phyloP scores from a whole-genome alignment of 2,329 filamentous ascomycete species.

The Chaetomium globosum region DNA sequence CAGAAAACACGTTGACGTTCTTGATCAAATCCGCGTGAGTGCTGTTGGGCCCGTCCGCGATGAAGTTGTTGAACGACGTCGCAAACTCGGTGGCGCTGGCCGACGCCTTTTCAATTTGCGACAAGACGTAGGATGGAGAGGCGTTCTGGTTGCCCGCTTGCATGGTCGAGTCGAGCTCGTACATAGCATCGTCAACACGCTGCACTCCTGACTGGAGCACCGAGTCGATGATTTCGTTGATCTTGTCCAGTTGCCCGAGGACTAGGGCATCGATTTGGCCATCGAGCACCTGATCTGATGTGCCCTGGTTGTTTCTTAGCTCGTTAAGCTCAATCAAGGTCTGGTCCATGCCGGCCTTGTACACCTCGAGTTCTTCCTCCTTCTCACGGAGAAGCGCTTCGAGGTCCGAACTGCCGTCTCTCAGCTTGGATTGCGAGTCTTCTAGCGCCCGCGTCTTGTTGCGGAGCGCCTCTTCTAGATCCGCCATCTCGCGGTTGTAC shows the following conservation, averaged over 20 bases:
- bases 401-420: conserved; percentile 81
- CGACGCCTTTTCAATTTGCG: conserved; percentile 95
- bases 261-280: conserved; percentile 90
- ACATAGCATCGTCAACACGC: conserved; percentile 92
- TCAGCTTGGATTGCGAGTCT: conserved; percentile 74
- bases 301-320: conserved; percentile 73
- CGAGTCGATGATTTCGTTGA: conserved; percentile 96
- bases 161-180: conserved; percentile 97
- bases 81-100: conserved; percentile 95
- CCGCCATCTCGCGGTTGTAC: conserved; percentile 96
- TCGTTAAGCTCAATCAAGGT: conserved; percentile 91
- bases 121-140: conserved; percentile 89
- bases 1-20: conserved; percentile 85
- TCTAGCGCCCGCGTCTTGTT: conserved; percentile 88
- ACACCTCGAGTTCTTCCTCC: conserved; percentile 96
- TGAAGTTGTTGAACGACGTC: conserved; percentile 97
- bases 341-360: conserved; percentile 97
- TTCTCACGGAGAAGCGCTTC: conserved; percentile 87
- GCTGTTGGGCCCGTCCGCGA: conserved; percentile 92
- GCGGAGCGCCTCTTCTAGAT: conserved; percentile 87
- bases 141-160: conserved; percentile 98
- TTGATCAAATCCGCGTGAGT: conserved; percentile 90
- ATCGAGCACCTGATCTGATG: conserved; percentile 78
- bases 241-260: conserved; percentile 83
- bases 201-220: conserved; percentile 91